Base-by-base conservation (phyloP, 306 rosid genomes). In the Prunus campanulata region DNA sequence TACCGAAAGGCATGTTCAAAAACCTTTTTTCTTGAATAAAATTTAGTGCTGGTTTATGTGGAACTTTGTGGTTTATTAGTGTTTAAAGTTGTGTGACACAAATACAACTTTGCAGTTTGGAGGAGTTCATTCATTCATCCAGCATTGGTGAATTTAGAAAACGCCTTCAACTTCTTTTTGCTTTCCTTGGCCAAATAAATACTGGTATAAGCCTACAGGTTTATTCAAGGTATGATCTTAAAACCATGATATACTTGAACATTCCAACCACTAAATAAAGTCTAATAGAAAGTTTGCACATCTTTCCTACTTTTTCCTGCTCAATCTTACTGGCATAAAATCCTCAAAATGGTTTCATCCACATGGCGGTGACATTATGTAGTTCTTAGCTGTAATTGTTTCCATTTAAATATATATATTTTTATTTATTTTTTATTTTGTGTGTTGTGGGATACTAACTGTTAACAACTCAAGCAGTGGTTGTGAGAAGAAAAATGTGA, bases 141-240 rank as follows among this genome's bases (percentile, higher is more conserved):
- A 92, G 93, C 82, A 81, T 95, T 79, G 98, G 97, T 73, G 97
- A 95, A 84, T 95, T 87, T 49, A 78, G 82, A 82, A 92, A 76
- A 77, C 96, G 98, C 61, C 96, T 95, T 82, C 93, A 90, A 71
- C 96, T 95, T 88, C 91, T 95, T 35, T 92, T 85, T 80, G 91
- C 98, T 54, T 95, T 95, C 86, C 89, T 95, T 70, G 87, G 96
- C 68, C 98, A 95, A 80, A 88, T 87, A 70, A 70, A 83, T 72
- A 78, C 72, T 15, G 81, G 91, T 59, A 65, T 81, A 62, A 57
- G 81, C 56, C 57, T 95, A 73, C 77, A 81, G 48, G 64, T 62
- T 65, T 71, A 79, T 84, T 80, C 86, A 68, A 77, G 97, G 97
- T 89, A 75, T 47, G 54, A 71, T 84, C 11, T 50, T 42, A 51